These are phyloP conservation scores for Viola odorata DNA, from an alignment of 345 rosid genomes.

Conservation along the genomic window DNA sequence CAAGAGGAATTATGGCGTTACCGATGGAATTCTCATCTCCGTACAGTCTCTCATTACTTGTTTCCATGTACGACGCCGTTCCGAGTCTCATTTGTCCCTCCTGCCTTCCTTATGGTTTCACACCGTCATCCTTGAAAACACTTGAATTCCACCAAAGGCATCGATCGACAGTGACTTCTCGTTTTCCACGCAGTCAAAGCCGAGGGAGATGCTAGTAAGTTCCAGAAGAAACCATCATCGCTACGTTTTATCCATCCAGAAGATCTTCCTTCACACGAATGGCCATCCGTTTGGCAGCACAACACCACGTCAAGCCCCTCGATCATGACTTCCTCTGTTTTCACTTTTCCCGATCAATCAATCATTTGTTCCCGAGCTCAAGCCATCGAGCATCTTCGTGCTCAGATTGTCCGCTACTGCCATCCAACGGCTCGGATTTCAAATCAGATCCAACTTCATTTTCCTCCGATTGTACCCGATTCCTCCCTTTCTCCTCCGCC, in stretches of 20 bases:
- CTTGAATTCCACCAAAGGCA: too few relatives aligned
- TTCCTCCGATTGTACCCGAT: constrained; percentile 25
- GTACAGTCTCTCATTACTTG: too few relatives aligned
- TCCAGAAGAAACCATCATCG: neutral
- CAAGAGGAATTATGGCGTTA: too few relatives aligned
- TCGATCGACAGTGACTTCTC: too few relatives aligned
- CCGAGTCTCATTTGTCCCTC: too few relatives aligned
- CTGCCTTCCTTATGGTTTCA: too few relatives aligned
- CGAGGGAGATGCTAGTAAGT: neutral
- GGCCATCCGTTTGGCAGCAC: neutral
- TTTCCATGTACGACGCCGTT: too few relatives aligned
- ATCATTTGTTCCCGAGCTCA: constrained; percentile 50
- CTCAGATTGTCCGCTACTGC: constrained; percentile 19
- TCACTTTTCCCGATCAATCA: neutral
- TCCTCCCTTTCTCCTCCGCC: constrained; percentile 19
- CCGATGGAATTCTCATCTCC: too few relatives aligned
- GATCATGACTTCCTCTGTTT: neutral
- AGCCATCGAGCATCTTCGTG: constrained; percentile 47
- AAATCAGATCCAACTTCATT: constrained; percentile 29
- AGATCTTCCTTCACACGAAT: neutral
- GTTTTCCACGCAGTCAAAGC: too few relatives aligned
- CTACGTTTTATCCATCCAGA: neutral
- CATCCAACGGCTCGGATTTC: constrained; percentile 61
- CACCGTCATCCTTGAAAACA: too few relatives aligned
- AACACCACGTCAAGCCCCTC: neutral